Conservation (phyloP, 2,329 filamentous ascomycete genomes). For the Stemphylium beticola region DNA sequence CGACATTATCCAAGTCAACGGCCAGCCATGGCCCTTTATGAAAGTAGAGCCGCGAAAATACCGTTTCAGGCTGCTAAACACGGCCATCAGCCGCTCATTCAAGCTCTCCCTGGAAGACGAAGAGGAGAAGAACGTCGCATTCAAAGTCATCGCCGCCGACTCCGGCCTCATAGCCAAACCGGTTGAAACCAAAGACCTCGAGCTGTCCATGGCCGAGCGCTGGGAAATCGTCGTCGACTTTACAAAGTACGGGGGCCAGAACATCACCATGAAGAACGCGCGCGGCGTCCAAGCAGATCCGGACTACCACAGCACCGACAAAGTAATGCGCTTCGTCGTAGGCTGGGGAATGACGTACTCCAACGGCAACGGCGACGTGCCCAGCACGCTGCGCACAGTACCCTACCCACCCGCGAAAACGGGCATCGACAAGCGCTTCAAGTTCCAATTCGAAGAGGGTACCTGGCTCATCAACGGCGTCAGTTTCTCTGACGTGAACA, state of each 20-base stretch:
- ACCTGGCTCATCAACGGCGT: conserved; percentile 50
- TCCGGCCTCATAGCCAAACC: conserved; percentile 52
- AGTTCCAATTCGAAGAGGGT: conserved; percentile 37
- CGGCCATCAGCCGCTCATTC: conserved; percentile 51
- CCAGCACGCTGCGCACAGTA: conserved; percentile 36
- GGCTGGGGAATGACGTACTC: conserved; percentile 33
- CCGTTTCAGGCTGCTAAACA: conserved; percentile 62
- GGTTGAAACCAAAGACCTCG: conserved; percentile 52
- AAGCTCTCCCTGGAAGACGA: conserved; percentile 57
- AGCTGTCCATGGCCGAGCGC: conserved; percentile 63
- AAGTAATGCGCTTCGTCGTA: conserved; percentile 55
- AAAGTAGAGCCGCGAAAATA: conserved; percentile 67
- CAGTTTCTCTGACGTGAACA: conserved; percentile 43
- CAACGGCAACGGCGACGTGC: conserved; percentile 37
- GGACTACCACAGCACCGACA: conserved; percentile 58
- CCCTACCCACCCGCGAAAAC: conserved; percentile 40
- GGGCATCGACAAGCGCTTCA: conserved; percentile 43
- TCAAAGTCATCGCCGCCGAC: conserved; percentile 63
- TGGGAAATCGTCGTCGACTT: conserved; percentile 68
- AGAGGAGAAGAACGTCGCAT: conserved; percentile 51
- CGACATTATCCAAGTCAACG: conserved; percentile 66
- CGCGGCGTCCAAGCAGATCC: conserved; percentile 56
- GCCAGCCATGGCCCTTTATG: conserved; percentile 65
- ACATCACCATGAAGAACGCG: conserved; percentile 56
- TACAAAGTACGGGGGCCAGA: conserved; percentile 56